Conservation (phyloP, 2,329 filamentous ascomycete species). For the Aspergillus calidoustus region DNA sequence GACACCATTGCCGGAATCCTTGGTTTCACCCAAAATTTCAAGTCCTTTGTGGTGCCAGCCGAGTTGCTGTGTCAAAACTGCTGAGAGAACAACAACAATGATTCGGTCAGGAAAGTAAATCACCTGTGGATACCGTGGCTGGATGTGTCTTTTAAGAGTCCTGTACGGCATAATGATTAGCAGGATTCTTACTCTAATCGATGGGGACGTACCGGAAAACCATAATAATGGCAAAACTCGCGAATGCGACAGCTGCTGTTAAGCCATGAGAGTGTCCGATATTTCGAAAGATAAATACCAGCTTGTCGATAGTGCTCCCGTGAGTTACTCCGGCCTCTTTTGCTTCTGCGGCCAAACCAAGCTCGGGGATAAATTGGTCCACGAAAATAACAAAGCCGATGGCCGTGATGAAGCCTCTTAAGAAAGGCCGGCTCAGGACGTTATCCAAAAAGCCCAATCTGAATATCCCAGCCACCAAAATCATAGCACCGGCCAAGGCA, state of each 20-base stretch:
- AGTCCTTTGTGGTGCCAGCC: slow-evolving; percentile 81
- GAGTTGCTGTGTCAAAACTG: slow-evolving; percentile 75
- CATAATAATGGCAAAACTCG: slow-evolving; percentile 88
- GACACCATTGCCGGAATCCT: slow-evolving; percentile 69
- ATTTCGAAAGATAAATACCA: slow-evolving; percentile 76
- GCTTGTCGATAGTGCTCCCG: slow-evolving; percentile 83
- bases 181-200: not conserved
- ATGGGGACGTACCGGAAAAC: slow-evolving; percentile 68
- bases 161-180: slow-evolving; percentile 49
- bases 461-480: slow-evolving; percentile 83
- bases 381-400: slow-evolving; percentile 96
- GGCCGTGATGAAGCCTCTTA: slow-evolving; percentile 94
- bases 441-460: slow-evolving; percentile 92
- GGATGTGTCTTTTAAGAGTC: slow-evolving; percentile 78
- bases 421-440: slow-evolving; percentile 87
- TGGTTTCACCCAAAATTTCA: slow-evolving; percentile 79
- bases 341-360: slow-evolving; percentile 73
- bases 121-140: slow-evolving; percentile 77
- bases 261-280: slow-evolving; percentile 69
- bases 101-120: slow-evolving; percentile 94
- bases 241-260: slow-evolving; percentile 75
- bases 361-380: slow-evolving; percentile 89
- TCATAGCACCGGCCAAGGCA: slow-evolving; percentile 83
- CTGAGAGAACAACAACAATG: slow-evolving; percentile 82
- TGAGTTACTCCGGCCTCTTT: slow-evolving; percentile 69